A percentile compares a stretch with the other conserved stretches of the same genome.
Conservation (phyloP, 257 asterid genomes). For the Primulina eburnea region DNA sequence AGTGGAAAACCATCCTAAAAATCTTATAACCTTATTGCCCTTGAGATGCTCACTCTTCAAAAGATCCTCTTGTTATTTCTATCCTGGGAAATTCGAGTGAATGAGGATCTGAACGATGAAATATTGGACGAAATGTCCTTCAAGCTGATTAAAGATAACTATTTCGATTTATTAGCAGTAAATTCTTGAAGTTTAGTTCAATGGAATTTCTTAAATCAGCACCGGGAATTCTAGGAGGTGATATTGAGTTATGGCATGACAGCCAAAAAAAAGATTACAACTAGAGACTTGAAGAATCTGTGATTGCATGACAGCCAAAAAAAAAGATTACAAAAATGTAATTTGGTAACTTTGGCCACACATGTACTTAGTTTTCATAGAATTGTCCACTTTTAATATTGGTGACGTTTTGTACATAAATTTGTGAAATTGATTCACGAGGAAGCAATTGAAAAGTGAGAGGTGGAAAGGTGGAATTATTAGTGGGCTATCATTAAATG, state of each 20-base stretch:
- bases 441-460: neutral
- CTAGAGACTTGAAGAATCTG: neutral
- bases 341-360: no score
- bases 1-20: slow-evolving; percentile 27
- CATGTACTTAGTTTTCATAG: no score
- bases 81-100: no score
- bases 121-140: no score
- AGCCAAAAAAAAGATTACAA: no score
- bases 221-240: neutral
- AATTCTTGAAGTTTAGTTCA: neutral
- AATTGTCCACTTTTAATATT: no score
- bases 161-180: neutral
- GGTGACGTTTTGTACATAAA: neutral
- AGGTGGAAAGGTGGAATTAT: neutral
- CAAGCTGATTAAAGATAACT: neutral
- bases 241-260: no score
- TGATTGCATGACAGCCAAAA: neutral
- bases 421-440: neutral
- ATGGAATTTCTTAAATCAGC: neutral
- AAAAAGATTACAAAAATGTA: neutral
- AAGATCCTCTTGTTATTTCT: no score
- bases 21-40: slow-evolving; percentile 2
- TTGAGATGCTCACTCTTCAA: neutral
- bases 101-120: neutral
- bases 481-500: neutral